Conservation (phyloP, 2,329 filamentous ascomycete genomes). For the Podosphaera leucotricha region DNA sequence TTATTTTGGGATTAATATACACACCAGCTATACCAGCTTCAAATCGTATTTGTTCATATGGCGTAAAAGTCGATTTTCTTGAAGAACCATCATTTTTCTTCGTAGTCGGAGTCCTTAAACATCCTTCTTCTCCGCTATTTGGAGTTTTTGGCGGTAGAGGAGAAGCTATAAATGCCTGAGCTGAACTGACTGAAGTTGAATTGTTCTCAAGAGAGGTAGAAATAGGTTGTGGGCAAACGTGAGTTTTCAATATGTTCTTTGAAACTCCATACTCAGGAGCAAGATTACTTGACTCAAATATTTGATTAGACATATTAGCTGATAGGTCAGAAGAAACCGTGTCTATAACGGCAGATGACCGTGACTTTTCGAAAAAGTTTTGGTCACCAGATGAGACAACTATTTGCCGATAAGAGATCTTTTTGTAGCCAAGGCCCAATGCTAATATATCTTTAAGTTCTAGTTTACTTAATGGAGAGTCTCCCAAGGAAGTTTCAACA, state of each 20-base stretch:
- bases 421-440: conserved; percentile 3
- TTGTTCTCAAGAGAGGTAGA: not conserved
- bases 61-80: conserved; percentile 1
- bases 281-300: not conserved
- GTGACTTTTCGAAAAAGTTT: not conserved
- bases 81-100: not conserved
- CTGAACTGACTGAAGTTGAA: not conserved
- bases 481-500: not conserved
- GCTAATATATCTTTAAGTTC: not conserved
- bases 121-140: not conserved
- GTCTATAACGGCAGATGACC: not conserved
- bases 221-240: not conserved
- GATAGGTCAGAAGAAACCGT: not conserved
- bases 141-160: not conserved
- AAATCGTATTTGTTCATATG: conserved; percentile 4
- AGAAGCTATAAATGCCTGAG: not conserved
- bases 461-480: conserved; percentile 1
- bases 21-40: conserved; percentile 5
- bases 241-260: not conserved
- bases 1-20: conserved; percentile 5
- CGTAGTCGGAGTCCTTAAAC: not conserved
- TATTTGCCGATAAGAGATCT: not conserved
- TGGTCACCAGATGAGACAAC: no score
- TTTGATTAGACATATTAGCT: not conserved
- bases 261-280: no score